Conservation (phyloP, 805 yeast species). For the Cyberlindnera maritima region DNA sequence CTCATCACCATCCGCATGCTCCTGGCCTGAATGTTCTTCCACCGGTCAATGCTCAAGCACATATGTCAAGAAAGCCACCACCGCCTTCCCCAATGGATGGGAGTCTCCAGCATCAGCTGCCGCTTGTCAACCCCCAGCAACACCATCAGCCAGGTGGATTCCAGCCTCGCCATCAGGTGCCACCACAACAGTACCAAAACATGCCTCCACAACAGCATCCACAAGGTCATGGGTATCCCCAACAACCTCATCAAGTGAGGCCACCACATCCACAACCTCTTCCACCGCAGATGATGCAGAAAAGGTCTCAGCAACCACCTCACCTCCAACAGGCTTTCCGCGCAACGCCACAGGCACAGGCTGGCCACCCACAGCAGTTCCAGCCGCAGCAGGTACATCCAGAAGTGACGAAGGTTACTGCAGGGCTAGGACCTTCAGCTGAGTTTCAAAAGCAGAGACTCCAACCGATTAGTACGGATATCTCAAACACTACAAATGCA, state of each 20-base stretch:
- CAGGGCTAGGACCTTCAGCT: neutral
- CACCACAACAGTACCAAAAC: constrained; percentile 6
- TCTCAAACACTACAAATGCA: constrained; percentile 10
- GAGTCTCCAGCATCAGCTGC: constrained; percentile 5
- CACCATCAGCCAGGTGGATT: constrained; percentile 18
- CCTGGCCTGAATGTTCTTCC: neutral
- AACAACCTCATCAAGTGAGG: constrained; percentile 10
- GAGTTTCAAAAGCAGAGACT: constrained; percentile 8
- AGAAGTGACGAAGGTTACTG: neutral
- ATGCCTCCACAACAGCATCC: constrained; percentile 15
- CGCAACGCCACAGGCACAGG: constrained; percentile 11
- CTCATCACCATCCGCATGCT: neutral
- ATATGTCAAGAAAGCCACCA: constrained; percentile 2
- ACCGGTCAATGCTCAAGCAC: too few relatives aligned
- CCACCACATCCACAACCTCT: neutral
- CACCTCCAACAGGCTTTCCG: constrained; percentile 12
- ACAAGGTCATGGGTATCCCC: constrained; percentile 1
- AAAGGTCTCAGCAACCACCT: constrained; percentile 4
- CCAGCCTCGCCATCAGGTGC: constrained; percentile 5
- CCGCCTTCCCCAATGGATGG: constrained; percentile 1
- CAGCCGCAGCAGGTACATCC: constrained; percentile 18
- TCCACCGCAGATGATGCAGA: constrained; percentile 22
- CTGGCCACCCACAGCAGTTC: constrained; percentile 17
- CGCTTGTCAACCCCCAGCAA: constrained; percentile 4
- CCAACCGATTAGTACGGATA: constrained; percentile 12